Conservation (phyloP, 176 grass and related monocot species). For the Carex kokanica region DNA sequence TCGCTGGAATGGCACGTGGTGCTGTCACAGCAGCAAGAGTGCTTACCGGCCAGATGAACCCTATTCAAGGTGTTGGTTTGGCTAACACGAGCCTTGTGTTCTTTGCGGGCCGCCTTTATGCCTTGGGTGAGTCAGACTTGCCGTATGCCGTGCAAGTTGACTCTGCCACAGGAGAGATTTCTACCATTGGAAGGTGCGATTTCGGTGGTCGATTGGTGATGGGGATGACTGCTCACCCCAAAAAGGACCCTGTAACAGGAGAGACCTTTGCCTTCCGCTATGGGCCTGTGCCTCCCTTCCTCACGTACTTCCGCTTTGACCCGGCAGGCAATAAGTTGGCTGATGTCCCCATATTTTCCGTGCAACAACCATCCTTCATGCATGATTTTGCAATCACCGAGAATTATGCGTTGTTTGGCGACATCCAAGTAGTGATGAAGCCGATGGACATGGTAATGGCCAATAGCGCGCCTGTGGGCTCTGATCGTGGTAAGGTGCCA, state of each 20-base stretch:
- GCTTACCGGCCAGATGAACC: constrained; percentile 81
- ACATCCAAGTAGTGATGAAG: constrained; percentile 88
- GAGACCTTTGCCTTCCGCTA: constrained; percentile 84
- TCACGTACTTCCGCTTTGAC: constrained; percentile 88
- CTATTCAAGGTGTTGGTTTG: constrained; percentile 50
- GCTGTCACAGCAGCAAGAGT: constrained; percentile 66
- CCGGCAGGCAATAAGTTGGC: constrained; percentile 58
- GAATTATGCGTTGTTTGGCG: constrained; percentile 56
- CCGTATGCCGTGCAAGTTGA: constrained; percentile 66
- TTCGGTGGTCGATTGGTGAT: constrained; percentile 58
- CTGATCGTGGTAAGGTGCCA: constrained; percentile 51
- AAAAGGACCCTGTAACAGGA: constrained; percentile 62
- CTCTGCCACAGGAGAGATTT: constrained; percentile 48
- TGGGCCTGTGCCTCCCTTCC: constrained; percentile 66
- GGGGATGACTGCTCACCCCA: constrained; percentile 94
- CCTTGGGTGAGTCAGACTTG: constrained; percentile 80
- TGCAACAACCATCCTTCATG: constrained; percentile 60
- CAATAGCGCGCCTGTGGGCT: constrained; percentile 50
- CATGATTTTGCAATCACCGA: constrained; percentile 90
- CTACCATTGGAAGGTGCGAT: constrained; percentile 53
- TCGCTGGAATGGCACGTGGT: constrained; percentile 59
- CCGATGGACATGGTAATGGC: constrained; percentile 73
- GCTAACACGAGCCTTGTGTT: constrained; percentile 88
- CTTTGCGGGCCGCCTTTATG: constrained; percentile 66
- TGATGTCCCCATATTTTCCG: constrained; percentile 81